Base-by-base conservation (phyloP, 495 filamentous ascomycete genomes). In the Aspergillus incahuasiensis region DNA sequence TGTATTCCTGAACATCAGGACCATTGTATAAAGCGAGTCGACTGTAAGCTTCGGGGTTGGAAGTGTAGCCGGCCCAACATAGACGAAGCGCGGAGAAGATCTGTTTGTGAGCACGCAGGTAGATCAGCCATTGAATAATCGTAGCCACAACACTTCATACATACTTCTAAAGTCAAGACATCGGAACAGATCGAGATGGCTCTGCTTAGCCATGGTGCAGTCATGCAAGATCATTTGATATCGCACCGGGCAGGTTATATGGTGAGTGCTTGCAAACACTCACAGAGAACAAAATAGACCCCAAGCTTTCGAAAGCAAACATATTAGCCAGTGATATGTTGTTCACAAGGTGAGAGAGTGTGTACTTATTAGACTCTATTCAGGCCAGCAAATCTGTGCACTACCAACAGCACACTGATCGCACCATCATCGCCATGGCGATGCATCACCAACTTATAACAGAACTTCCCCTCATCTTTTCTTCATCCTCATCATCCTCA, bases 341-440 rank as follows among this genome's bases (percentile, higher is more conserved):
- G 13, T 35, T 35, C 32, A 35, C 9, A n/a, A n/a, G n/a, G n/a
- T n/a, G n/a, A n/a, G 12, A 35, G 8, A 6, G 12, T 35, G 6
- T 12, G 2, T 15, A 3, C 12, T 35, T n/a, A n/a, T n/a, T n/a
- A n/a, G n/a, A n/a, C n/a, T n/a, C 32, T 35, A 12, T 35, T 9
- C 32, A 35, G 12, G 28, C 9, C 28, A 9, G 5, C 5, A 30
- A 5, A 9, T 30, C 9, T 9, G 9, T 35, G 9, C 32, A 35
- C 13, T 11, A 15, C 2, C 2, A 35, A 35, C 32, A 35, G 32
- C 4, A 12, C 32, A 21, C 18, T 19, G 1, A 32, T 46, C 15
- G 44, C 44, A 47, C n/a, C 21, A 22, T 47, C 21, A 25, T 47
- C 44, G 44, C 44, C 44, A 47, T 47, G 44, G 15, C 44, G n/a